These are phyloP conservation scores for Rubia peregrina DNA, from an alignment of 305 asterid genomes.

Conservation along the genomic window DNA sequence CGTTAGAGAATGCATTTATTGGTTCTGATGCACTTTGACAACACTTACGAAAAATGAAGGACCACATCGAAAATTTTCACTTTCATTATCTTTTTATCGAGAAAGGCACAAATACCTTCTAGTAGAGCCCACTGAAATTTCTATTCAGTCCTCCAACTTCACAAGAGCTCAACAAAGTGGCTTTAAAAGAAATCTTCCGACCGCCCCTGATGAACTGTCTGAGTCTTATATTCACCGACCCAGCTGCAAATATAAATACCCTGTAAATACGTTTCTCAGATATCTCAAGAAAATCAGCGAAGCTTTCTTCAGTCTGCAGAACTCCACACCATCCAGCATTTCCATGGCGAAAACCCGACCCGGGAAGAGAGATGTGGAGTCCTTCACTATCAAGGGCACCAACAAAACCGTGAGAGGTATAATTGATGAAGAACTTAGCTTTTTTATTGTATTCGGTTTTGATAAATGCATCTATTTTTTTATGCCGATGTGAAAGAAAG, in stretches of 20 bases:
- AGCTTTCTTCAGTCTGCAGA: not conserved
- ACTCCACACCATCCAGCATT: too few species aligned
- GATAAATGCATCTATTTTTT: not conserved
- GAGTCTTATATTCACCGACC: not conserved
- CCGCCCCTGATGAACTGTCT: not conserved
- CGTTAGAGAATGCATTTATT: not conserved
- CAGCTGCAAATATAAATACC: not conserved
- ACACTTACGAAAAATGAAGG: not conserved
- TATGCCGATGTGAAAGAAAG: not conserved
- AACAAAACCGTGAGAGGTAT: slow-evolving; percentile 54
- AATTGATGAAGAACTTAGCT: not conserved
- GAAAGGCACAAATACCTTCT: not conserved
- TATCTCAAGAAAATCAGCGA: not conserved
- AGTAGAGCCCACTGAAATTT: not conserved
- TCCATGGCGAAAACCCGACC: slow-evolving; percentile 56
- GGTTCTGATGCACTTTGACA: not conserved
- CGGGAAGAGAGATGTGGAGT: slow-evolving; percentile 41
- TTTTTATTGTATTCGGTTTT: not conserved
- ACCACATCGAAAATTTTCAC: not conserved
- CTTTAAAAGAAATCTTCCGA: not conserved
- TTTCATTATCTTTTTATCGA: too few species aligned
- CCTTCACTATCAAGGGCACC: slow-evolving; percentile 54
- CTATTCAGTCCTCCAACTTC: not conserved
- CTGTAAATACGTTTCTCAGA: not conserved
- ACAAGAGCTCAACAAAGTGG: not conserved